Evolutionary conservation across 805 yeast genomes (phyloP), one percentile per base, ranked within the genome.

Genomic region (Monosporozyma yasuniensis): DNA sequence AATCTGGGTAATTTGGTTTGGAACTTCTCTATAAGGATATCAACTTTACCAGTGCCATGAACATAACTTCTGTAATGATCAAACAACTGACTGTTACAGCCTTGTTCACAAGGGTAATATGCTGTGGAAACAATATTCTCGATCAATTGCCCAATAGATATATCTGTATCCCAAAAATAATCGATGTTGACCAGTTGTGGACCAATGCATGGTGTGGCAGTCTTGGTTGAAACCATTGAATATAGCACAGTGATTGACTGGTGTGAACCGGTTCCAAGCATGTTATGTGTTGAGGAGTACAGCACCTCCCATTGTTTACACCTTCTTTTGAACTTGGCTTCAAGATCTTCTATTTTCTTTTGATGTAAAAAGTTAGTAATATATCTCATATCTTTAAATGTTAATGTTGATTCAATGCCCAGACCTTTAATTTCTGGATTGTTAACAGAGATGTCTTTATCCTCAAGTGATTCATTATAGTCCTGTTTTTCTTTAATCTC

Each of bases 161-260:
- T 83, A 64, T 95, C 99, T 51, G 83, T 86, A 46, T 88, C 96
- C 72, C 96, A 81, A 63, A 91, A 93, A 61, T 76, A 95, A 53
- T 90, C 96, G 46, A 90, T 83, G 1, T 82, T 79, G 32, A 87
- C 80, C n/a, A 81, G 72, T 49, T 80, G 87, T 0, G 99, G 99
- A 0, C 98, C 98, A 39, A 81, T 72, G 60, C 99, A 93, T 0
- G 97, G 97, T 0, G 95, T 88, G 0, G 95, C 85, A 39, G 87
- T 84, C 58, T 83, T 84, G 8, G 82, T 78, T 3, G 91, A 85
- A 0, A 89, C 91, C 69, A 87, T 79, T 1, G 96, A 85, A 59
- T 84, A 87, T 22, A 91, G 70, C 12, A 88, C 78, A 5, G 85
- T 78, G 28, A 95, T 79, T 57, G 78, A 84, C 59, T 88, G 96